phyloP scores from a whole-genome alignment of 495 filamentous ascomycete species.

The Penicillium riverlandense region DNA sequence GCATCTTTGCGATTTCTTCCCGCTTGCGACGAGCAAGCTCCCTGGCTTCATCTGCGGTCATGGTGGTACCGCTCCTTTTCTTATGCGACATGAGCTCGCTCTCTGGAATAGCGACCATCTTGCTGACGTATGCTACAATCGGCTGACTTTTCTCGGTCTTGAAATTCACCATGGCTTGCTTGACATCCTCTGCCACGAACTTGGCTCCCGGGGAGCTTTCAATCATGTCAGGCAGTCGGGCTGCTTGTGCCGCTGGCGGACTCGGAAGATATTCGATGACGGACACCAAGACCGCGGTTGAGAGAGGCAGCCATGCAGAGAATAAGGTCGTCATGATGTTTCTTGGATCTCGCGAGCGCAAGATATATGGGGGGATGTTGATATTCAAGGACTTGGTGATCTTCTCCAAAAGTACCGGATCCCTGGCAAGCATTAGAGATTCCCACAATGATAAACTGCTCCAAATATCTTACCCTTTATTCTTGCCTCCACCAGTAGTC shows the following conservation, averaged over 20 bases:
- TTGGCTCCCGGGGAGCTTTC: conserved; percentile 71
- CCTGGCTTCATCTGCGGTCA: conserved; percentile 83
- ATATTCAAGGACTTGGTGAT: conserved; percentile 89
- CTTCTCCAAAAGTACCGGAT: conserved; percentile 78
- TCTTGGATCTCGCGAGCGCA: conserved; percentile 76
- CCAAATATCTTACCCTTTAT: conserved; percentile 59
- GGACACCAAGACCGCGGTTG: conserved; percentile 85
- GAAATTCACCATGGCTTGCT: conserved; percentile 75
- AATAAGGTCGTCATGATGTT: conserved; percentile 83
- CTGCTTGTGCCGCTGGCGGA: conserved; percentile 75
- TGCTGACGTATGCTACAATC: conserved; percentile 92
- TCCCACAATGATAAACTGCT: conserved; percentile 1
- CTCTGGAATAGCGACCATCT: conserved; percentile 92
- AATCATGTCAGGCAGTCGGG: conserved; percentile 70
- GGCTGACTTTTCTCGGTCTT: conserved; percentile 61
- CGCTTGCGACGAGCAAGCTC: conserved; percentile 84
- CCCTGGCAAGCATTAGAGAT: conserved; percentile 44
- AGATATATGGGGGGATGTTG: conserved; percentile 71
- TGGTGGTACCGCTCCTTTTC: conserved; percentile 48
- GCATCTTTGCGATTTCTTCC: conserved; percentile 73
- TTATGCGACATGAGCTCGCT: conserved; percentile 82
- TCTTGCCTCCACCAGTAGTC: conserved; percentile 71
- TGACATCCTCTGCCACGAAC: conserved; percentile 58
- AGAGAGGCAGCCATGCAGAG: conserved; percentile 83
- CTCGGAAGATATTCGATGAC: conserved; percentile 90